A percentile compares a stretch with the other conserved stretches of the same genome.
Conservation (phyloP, 2,329 filamentous ascomycete genomes). For the Bipolaris bicolor region DNA sequence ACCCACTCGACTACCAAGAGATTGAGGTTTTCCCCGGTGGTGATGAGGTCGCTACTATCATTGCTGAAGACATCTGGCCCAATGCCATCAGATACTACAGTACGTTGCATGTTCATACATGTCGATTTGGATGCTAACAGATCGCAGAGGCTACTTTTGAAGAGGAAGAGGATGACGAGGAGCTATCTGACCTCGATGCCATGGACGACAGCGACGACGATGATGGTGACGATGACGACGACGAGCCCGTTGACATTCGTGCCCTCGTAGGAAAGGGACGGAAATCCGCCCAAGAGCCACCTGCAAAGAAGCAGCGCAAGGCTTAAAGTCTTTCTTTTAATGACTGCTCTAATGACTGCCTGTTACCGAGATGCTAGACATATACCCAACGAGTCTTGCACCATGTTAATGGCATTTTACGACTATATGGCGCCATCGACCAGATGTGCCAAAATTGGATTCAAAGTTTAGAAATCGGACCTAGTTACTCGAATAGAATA, state of each 20-base stretch:
- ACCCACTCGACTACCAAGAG: conserved; percentile 69
- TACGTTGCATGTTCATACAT: conserved; percentile 56
- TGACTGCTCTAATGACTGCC: neutral
- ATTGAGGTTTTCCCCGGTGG: conserved; percentile 88
- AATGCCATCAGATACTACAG: conserved; percentile 90
- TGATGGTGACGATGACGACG: conserved; percentile 55
- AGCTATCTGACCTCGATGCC: conserved; percentile 71
- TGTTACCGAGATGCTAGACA: conserved; percentile 3
- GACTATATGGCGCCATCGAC: neutral
- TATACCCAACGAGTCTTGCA: conserved; percentile 10
- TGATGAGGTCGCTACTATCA: conserved; percentile 77
- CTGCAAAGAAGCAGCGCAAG: conserved; percentile 51
- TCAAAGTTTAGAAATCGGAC: neutral
- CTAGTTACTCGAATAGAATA: conserved; percentile 1
- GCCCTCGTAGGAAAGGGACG: conserved; percentile 56
- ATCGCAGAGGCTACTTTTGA: conserved; percentile 62
- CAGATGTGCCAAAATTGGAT: neutral
- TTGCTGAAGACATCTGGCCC: conserved; percentile 89
- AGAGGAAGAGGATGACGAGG: conserved; percentile 56
- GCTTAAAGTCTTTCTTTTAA: conserved; percentile 26
- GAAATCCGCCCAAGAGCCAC: conserved; percentile 44
- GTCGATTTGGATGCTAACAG: conserved; percentile 46
- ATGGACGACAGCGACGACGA: conserved; percentile 49
- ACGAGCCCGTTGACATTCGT: conserved; percentile 58
- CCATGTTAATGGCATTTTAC: neutral